phyloP scores from a whole-genome alignment of 495 filamentous ascomycete genomes.

The Hypoxylon intermedium region DNA sequence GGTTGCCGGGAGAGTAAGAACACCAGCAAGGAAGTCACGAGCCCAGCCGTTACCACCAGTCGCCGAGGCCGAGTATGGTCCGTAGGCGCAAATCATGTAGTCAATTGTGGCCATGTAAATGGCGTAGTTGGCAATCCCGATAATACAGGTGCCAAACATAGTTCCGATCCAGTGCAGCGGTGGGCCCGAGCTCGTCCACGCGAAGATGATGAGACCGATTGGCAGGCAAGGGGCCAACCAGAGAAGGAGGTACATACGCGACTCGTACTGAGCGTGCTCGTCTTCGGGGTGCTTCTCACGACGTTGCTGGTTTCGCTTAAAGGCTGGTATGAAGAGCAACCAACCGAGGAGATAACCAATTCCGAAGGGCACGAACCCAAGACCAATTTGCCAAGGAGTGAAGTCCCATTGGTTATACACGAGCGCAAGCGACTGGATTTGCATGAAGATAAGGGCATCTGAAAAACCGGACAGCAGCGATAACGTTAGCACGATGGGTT shows the following conservation, averaged over 20 bases:
- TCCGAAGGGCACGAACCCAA: conserved; percentile 69
- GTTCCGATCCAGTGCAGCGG: conserved; percentile 68
- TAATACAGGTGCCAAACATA: conserved; percentile 64
- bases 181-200: conserved; percentile 69
- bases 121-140: conserved; percentile 72
- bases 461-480: conserved; percentile 78
- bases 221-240: conserved; percentile 70
- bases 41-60: conserved; percentile 75
- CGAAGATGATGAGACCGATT: conserved; percentile 73
- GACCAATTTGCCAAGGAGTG: conserved; percentile 59
- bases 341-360: conserved; percentile 72
- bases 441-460: conserved; percentile 83
- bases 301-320: conserved; percentile 61
- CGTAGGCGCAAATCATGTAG: conserved; percentile 85
- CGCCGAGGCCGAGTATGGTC: conserved; percentile 77
- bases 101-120: conserved; percentile 86
- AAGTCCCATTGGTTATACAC: conserved; percentile 73
- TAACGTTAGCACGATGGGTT: conserved; percentile 76
- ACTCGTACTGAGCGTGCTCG: conserved; percentile 67
- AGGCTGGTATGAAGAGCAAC: conserved; percentile 67
- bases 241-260: conserved; percentile 63
- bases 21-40: conserved; percentile 83
- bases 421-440: conserved; percentile 70
- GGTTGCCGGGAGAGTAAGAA: conserved; percentile 75
- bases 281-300: conserved; percentile 60